phyloP scores from a whole-genome alignment of 345 rosid species.

The Pistacia atlantica region DNA sequence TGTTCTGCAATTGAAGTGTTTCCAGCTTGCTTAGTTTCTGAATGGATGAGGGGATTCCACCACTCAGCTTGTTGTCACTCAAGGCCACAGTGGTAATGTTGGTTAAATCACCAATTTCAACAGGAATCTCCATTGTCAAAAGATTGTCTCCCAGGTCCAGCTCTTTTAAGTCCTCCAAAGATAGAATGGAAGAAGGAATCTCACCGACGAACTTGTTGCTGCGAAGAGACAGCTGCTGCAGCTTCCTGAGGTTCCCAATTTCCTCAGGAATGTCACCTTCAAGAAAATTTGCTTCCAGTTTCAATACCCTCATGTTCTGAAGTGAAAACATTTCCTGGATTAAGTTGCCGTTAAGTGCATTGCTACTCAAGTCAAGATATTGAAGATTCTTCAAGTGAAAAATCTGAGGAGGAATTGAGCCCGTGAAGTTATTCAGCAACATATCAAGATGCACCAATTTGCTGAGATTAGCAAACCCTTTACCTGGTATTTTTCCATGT shows the following conservation, averaged over 20 bases:
- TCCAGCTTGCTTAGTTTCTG: conserved; percentile 34
- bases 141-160: conserved; percentile 31
- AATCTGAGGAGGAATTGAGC: conserved; percentile 32
- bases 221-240: conserved; percentile 24
- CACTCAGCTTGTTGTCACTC: conserved; percentile 31
- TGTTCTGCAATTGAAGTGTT: conserved; percentile 32
- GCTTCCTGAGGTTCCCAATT: conserved; percentile 30
- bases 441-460: conserved; percentile 30
- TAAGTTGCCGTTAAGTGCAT: conserved; percentile 14
- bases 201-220: conserved; percentile 22
- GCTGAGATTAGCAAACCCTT: conserved; percentile 29
- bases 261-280: conserved; percentile 28
- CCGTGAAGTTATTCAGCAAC: conserved; percentile 28
- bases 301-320: conserved; percentile 22
- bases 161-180: conserved; percentile 19
- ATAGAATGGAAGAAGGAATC: conserved; percentile 28
- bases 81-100: conserved; percentile 29
- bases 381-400: conserved; percentile 28
- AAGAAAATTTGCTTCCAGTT: conserved; percentile 26
- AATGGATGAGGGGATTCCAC: conserved; percentile 38
- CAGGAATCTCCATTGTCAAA: conserved; percentile 33
- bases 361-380: conserved; percentile 32
- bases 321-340: conserved; percentile 14
- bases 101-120: conserved; percentile 30
- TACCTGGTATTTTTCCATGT: conserved; percentile 23